phyloP scores from a whole-genome alignment of 2,329 filamentous ascomycete genomes.

The Colletotrichum noveboracense region DNA sequence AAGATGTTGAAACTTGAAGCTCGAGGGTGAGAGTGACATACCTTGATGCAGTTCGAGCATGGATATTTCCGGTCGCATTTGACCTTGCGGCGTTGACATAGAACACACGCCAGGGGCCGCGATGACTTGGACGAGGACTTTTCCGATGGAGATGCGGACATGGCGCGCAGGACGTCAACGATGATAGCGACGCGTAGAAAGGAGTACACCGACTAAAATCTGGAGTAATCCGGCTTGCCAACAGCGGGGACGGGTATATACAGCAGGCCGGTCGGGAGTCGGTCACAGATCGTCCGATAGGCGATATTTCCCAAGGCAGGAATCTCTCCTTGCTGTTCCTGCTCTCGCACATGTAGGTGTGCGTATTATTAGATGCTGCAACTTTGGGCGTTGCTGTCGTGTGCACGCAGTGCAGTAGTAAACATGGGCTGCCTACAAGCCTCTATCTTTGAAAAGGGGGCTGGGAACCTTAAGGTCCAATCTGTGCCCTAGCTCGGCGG shows the following conservation, averaged over 20 bases:
- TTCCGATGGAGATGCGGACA: neutral
- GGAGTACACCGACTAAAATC: neutral
- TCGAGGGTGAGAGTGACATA: neutral
- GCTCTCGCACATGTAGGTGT: neutral
- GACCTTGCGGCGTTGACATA: slow-evolving; percentile 67
- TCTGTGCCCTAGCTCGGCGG: neutral
- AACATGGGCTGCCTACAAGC: neutral
- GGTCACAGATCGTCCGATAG: neutral
- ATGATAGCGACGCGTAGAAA: neutral
- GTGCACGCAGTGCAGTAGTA: neutral
- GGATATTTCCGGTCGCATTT: slow-evolving; percentile 65
- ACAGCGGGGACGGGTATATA: slow-evolving; percentile 7
- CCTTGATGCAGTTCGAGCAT: slow-evolving; percentile 61
- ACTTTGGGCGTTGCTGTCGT: neutral
- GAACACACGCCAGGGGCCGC: slow-evolving; percentile 45
- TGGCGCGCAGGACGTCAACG: neutral
- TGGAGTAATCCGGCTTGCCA: neutral
- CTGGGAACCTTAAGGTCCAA: neutral
- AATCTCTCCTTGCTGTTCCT: neutral
- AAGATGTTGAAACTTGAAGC: neutral
- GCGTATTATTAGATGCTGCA: neutral
- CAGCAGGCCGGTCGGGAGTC: neutral
- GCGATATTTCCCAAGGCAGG: neutral
- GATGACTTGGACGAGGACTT: neutral
- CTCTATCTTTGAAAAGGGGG: neutral